phyloP scores from a whole-genome alignment of 805 yeast species.

The Kuraishia hungarica region DNA sequence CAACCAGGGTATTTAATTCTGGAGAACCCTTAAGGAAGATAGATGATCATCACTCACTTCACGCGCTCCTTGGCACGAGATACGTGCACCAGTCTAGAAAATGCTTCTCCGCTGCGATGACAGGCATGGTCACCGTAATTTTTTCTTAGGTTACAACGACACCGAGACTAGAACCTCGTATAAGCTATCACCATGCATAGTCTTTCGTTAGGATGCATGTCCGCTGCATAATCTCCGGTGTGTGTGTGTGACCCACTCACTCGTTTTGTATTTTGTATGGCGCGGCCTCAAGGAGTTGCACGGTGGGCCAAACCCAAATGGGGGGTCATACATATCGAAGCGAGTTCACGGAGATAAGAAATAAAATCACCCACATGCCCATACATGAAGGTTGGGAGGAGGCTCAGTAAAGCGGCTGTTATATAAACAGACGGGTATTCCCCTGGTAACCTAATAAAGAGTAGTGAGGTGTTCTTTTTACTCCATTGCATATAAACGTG shows the following conservation, averaged over 20 bases:
- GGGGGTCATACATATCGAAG: not conserved
- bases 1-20: too few species aligned
- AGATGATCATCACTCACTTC: too few species aligned
- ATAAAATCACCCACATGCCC: not conserved
- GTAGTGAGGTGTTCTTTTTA: not conserved
- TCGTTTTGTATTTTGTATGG: not conserved
- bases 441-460: not conserved
- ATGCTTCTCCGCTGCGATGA: too few species aligned
- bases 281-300: not conserved
- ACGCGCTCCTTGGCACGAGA: too few species aligned
- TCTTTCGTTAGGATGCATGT: too few species aligned
- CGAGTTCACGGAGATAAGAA: not conserved
- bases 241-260: not conserved
- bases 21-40: too few species aligned
- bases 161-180: too few species aligned
- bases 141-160: too few species aligned
- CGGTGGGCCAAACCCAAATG: not conserved
- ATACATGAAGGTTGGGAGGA: not conserved
- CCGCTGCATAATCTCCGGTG: not conserved
- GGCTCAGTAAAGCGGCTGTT: not conserved
- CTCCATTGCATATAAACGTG: not conserved
- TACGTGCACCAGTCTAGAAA: too few species aligned
- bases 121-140: too few species aligned
- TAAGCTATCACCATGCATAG: too few species aligned
- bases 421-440: not conserved